Evolutionary conservation across 306 rosid species (phyloP).

Genomic region (Ormosia emarginata): DNA sequence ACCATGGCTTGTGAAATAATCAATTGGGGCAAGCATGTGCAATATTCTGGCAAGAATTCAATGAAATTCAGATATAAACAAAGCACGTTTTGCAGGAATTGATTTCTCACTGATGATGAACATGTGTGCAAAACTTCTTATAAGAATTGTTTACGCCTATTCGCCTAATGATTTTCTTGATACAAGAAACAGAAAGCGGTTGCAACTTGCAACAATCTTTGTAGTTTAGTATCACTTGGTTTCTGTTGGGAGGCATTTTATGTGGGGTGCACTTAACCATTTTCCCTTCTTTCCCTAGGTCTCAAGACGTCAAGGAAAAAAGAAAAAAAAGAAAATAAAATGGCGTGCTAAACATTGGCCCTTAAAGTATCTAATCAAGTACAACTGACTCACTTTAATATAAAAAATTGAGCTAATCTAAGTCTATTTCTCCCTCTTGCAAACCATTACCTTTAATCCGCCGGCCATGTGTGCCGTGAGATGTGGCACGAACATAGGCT

Average conservation of each 20-base stretch:
- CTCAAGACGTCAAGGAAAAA: background rate
- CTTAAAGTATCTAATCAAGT: background rate
- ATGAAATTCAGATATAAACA: background rate
- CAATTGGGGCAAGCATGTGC: slow-evolving; percentile 28
- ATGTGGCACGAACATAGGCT: slow-evolving; percentile 74
- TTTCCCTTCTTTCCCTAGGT: background rate
- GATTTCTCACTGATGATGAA: background rate
- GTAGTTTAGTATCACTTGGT: background rate
- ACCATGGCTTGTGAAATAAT: slow-evolving; percentile 31
- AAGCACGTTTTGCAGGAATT: slow-evolving; percentile 10
- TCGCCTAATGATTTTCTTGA: slow-evolving; percentile 1
- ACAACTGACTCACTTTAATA: slow-evolving; percentile 16
- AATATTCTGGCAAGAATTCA: slow-evolving; percentile 23
- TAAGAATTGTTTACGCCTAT: slow-evolving; percentile 8
- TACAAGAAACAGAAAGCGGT: background rate
- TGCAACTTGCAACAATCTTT: background rate
- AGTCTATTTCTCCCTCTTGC: slow-evolving; percentile 42
- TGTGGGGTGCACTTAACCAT: background rate
- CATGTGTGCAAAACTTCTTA: background rate
- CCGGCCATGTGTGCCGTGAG: slow-evolving; percentile 95
- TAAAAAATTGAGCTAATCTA: background rate
- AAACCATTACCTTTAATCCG: slow-evolving; percentile 57
- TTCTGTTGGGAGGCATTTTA: background rate
- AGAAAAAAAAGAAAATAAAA: background rate
- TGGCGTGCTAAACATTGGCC: slow-evolving; percentile 9